These are phyloP conservation scores for Pseudonectria buxi DNA, from an alignment of 2,329 filamentous ascomycete species.

Conservation along the genomic window DNA sequence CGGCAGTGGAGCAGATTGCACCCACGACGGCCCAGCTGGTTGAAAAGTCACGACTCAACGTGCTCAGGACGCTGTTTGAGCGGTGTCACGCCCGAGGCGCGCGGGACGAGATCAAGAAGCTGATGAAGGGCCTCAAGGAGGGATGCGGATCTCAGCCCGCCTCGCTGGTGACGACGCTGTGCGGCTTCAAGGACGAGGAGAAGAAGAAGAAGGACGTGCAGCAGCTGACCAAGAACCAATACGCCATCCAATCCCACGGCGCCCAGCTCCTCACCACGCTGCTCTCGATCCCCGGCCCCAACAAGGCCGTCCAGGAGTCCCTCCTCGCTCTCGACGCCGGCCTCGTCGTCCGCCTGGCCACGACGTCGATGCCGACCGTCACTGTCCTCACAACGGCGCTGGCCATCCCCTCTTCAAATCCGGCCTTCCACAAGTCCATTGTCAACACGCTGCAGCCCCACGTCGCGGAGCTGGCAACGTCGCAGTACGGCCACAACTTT, in stretches of 20 bases:
- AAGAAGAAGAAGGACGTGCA: slow-evolving; percentile 31
- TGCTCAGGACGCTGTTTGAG: slow-evolving; percentile 77
- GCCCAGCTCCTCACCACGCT: slow-evolving; percentile 76
- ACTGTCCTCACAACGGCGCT: slow-evolving; percentile 46
- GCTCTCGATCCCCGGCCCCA: slow-evolving; percentile 65
- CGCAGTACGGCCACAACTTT: slow-evolving; percentile 45
- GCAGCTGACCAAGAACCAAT: slow-evolving; percentile 48
- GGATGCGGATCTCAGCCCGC: slow-evolving; percentile 42
- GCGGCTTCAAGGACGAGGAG: slow-evolving; percentile 34
- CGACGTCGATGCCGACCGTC: slow-evolving; percentile 41
- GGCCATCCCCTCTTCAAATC: slow-evolving; percentile 39
- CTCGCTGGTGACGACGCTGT: slow-evolving; percentile 43
- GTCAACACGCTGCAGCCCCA: slow-evolving; percentile 42
- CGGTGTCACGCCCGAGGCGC: slow-evolving; percentile 65
- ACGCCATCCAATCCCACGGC: slow-evolving; percentile 58
- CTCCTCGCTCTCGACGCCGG: slow-evolving; percentile 52
- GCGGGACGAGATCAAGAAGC: slow-evolving; percentile 41
- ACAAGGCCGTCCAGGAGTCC: slow-evolving; percentile 66
- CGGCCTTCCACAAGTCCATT: slow-evolving; percentile 50
- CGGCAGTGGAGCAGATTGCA: slow-evolving; percentile 63
- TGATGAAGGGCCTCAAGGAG: slow-evolving; percentile 42
- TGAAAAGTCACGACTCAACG: slow-evolving; percentile 66
- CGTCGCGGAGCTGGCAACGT: slow-evolving; percentile 39
- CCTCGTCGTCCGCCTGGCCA: slow-evolving; percentile 59
- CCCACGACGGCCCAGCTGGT: slow-evolving; percentile 69